Base-by-base conservation (phyloP, 2,329 filamentous ascomycete species). In the Botrytis squamosa region DNA sequence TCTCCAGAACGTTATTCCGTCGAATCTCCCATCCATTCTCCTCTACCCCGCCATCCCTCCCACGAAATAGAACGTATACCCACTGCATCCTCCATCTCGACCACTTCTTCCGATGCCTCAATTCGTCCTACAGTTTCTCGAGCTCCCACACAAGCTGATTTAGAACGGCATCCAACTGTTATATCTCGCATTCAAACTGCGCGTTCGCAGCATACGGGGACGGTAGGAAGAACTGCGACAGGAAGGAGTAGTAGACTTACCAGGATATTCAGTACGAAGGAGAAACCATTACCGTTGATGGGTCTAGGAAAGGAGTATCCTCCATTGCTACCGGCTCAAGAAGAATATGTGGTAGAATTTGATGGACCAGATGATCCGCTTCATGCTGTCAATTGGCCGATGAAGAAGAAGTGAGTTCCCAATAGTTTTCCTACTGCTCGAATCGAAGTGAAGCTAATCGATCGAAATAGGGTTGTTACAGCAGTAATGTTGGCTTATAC, bases 361-460 rank as follows among this genome's bases (percentile, higher is more conserved):
- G 91, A 95, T 77, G 94, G 94, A 0, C 91, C 90, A 1, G 87
- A 94, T 76, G 94, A 97, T 79, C 94, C 94, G 3, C 80, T 95
- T 75, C 94, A 97, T 82, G 92, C 93, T 1, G 92, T 95, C 83
- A 97, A 97, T 81, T 97, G 94, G 94, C 87, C 92, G 0, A 80
- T 92, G 71, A 88, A 84, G 80, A 95, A 93, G 85, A 97, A 97
- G 89, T 89, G 82, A 80, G 87, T 18, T 55, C 14, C 3, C 25
- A 16, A 55, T 85, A 63, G 12, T 25, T 67, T 25, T 18, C 65
- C 25, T n/a, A 29, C 40, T 18, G 40, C 25, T 1, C 18, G 38
- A 36, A 86, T 73, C 84, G 44, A 52, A 63, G 25, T 33, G 33
- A 82, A 83, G 25, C 77, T 78, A 69, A 80, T 46, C 22, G 40